These are phyloP conservation scores for Exserohilum rostratum DNA, from an alignment of 2,329 filamentous ascomycete genomes.

Conservation along the genomic window DNA sequence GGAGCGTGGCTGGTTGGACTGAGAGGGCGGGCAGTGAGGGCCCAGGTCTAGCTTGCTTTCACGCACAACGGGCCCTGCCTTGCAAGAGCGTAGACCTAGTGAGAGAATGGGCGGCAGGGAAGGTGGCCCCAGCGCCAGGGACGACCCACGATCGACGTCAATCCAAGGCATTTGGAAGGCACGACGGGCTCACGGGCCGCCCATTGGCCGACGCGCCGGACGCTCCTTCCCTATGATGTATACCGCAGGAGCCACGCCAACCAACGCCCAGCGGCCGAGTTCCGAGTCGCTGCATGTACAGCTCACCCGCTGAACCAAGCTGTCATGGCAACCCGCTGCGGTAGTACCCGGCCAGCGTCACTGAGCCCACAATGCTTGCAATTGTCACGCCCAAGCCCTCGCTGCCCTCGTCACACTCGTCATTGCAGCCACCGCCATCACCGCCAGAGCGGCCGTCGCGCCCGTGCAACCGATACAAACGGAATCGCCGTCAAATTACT, in stretches of 20 bases:
- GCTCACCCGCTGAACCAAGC: slow-evolving; percentile 14
- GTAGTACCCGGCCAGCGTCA: not conserved
- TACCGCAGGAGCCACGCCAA: slow-evolving; percentile 9
- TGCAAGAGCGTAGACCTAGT: too few species aligned
- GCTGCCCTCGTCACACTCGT: not conserved
- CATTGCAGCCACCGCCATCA: not conserved
- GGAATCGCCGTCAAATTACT: slow-evolving; percentile 12
- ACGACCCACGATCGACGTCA: slow-evolving; percentile 21
- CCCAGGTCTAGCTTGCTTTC: slow-evolving; percentile 1
- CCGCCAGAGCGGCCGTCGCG: not conserved
- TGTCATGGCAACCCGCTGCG: not conserved
- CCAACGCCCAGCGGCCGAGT: slow-evolving; percentile 11
- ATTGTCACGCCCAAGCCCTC: not conserved
- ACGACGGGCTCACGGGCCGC: not conserved
- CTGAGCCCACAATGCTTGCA: not conserved
- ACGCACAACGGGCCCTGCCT: slow-evolving; percentile 8
- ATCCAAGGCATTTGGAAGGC: slow-evolving; percentile 18
- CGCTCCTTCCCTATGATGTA: slow-evolving; percentile 26
- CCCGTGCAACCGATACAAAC: slow-evolving; percentile 6
- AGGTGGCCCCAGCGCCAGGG: slow-evolving; percentile 12
- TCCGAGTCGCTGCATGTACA: slow-evolving; percentile 25
- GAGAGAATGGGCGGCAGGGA: too few species aligned
- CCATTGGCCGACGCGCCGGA: slow-evolving; percentile 24
- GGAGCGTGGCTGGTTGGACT: slow-evolving; percentile 23
- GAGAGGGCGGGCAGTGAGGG: slow-evolving; percentile 14